These are phyloP conservation scores for Musa acuminata DNA, from an alignment of 176 grass and related monocot species.

Conservation along the genomic window DNA sequence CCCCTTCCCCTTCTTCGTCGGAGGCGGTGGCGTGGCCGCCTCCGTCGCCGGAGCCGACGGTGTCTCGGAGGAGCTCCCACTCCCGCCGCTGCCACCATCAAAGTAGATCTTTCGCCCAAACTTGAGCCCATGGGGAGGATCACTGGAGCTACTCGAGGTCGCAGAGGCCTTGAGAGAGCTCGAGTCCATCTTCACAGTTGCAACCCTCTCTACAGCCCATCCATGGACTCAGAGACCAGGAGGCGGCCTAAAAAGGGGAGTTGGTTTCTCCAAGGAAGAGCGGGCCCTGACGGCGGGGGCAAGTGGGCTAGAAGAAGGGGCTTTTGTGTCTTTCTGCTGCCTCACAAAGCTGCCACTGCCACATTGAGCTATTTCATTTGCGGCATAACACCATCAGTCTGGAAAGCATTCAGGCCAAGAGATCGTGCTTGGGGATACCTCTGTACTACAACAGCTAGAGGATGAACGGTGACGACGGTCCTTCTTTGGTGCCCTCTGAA, in stretches of 20 bases:
- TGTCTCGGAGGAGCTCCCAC: constrained; percentile 4
- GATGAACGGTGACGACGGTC: no score
- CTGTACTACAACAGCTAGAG: no score
- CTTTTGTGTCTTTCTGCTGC: not conserved
- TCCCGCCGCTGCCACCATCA: constrained; percentile 30
- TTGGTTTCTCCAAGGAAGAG: not conserved
- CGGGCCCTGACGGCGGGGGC: not conserved
- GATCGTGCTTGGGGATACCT: no score
- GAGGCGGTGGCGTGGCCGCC: not conserved
- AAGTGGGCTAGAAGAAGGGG: not conserved
- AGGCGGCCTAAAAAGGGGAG: not conserved
- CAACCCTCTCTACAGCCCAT: constrained; percentile 24
- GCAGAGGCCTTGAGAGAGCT: constrained; percentile 1
- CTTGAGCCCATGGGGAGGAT: constrained; percentile 62
- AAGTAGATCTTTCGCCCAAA: constrained; percentile 97
- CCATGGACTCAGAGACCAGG: not conserved
- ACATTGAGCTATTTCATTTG: not conserved
- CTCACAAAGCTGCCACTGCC: not conserved
- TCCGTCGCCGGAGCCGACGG: not conserved
- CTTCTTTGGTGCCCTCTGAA: no score
- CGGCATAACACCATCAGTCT: constrained; percentile 3
- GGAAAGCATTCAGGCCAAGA: no score
- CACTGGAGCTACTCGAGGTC: constrained; percentile 9
- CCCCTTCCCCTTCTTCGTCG: constrained; percentile 26
- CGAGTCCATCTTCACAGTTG: not conserved